Percentiles rank a stretch among this genome's conserved stretches.
Evolutionary conservation across 257 asterid species (phyloP).

Genomic region (Nemophila menziesii): DNA sequence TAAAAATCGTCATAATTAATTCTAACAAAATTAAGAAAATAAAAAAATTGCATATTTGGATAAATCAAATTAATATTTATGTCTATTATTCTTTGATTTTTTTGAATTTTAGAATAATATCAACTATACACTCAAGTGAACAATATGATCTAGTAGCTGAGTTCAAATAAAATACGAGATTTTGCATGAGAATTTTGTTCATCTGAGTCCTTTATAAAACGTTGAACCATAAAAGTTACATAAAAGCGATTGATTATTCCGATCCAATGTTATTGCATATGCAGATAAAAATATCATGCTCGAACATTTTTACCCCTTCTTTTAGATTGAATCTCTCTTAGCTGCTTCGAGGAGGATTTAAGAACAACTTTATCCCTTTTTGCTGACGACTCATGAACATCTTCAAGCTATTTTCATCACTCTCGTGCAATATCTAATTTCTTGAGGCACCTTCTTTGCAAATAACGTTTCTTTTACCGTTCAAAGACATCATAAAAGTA

Average conservation of each 20-base stretch:
- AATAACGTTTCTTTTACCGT: slow-evolving; percentile 29
- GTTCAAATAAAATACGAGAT: slow-evolving; percentile 74
- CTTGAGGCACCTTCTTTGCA: slow-evolving; percentile 24
- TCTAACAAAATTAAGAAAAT: too few species aligned
- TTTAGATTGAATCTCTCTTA: slow-evolving; percentile 54
- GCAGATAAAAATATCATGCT: slow-evolving; percentile 52
- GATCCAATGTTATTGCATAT: slow-evolving; percentile 83
- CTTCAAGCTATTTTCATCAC: slow-evolving; percentile 50
- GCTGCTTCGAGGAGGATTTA: slow-evolving; percentile 88
- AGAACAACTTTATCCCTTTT: slow-evolving; percentile 89
- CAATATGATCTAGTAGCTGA: slow-evolving; percentile 78
- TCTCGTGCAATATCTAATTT: slow-evolving; percentile 26
- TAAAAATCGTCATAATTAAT: too few species aligned
- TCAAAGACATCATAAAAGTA: slow-evolving; percentile 54
- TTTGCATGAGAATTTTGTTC: slow-evolving; percentile 86
- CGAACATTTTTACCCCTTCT: slow-evolving; percentile 35
- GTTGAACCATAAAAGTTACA: slow-evolving; percentile 58
- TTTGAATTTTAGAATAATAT: slow-evolving; percentile 56
- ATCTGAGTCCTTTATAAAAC: slow-evolving; percentile 49
- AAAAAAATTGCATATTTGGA: too few species aligned
- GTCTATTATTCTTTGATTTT: too few species aligned
- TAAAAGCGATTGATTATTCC: slow-evolving; percentile 74
- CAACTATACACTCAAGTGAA: slow-evolving; percentile 65
- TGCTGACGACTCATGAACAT: slow-evolving; percentile 67
- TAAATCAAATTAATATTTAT: too few species aligned